Conservation (phyloP, 2,329 filamentous ascomycete species). For the Fusarium continuum region DNA sequence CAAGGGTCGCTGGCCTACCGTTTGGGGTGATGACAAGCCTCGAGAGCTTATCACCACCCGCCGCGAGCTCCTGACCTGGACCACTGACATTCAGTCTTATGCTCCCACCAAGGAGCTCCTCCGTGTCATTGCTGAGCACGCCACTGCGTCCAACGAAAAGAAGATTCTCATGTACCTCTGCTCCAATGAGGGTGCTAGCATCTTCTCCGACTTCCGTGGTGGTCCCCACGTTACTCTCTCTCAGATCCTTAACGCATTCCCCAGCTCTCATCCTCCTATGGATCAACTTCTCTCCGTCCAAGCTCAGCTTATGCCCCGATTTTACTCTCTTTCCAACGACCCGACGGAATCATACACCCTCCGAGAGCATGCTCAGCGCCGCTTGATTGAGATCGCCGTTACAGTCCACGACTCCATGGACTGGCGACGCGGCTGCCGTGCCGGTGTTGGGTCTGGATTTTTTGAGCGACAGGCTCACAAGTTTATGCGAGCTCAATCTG, state of each 20-base stretch:
- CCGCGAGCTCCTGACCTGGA: constrained; percentile 94
- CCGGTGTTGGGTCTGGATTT: constrained; percentile 91
- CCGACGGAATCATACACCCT: constrained; percentile 79
- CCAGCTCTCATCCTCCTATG: constrained; percentile 87
- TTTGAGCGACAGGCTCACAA: constrained; percentile 84
- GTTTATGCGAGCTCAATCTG: constrained; percentile 73
- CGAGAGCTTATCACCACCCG: constrained; percentile 90
- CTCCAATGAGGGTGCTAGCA: constrained; percentile 88
- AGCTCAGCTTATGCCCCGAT: constrained; percentile 92
- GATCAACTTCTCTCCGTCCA: constrained; percentile 82
- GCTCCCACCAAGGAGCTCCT: constrained; percentile 89
- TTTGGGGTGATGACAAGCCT: constrained; percentile 91
- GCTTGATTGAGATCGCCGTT: constrained; percentile 94
- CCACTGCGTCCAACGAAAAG: constrained; percentile 81
- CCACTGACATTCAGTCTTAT: constrained; percentile 90
- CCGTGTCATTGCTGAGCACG: constrained; percentile 85
- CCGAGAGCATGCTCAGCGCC: constrained; percentile 74
- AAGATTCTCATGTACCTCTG: constrained; percentile 88
- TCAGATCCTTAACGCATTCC: constrained; percentile 91
- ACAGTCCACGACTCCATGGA: constrained; percentile 88
- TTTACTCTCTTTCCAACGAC: constrained; percentile 98
- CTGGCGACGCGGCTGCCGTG: constrained; percentile 77
- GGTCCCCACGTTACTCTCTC: constrained; percentile 85
- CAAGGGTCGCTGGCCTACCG: constrained; percentile 91
- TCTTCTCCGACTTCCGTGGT: constrained; percentile 94